Evolutionary conservation across 192 early-diverging fungal species (phyloP).

Genomic region (Paraglomus occultum): DNA sequence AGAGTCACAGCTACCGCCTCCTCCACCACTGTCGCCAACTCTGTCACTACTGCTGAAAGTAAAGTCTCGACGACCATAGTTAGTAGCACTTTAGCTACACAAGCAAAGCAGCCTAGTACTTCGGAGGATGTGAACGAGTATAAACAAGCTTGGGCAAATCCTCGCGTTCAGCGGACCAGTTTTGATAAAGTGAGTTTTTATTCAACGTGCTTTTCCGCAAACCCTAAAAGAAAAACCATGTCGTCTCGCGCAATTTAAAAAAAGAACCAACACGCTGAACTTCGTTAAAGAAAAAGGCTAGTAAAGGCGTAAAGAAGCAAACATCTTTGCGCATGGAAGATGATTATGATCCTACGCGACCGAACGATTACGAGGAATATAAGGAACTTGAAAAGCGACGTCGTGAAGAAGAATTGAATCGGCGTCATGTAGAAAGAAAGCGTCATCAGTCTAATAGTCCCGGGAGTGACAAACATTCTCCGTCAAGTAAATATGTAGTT

Average conservation of each 20-base stretch:
- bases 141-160: constrained; percentile 33
- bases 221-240: not conserved
- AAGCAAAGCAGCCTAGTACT: not conserved
- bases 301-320: constrained; percentile 32
- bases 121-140: constrained; percentile 25
- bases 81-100: not conserved
- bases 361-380: constrained; percentile 72
- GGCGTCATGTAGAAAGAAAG: constrained; percentile 23
- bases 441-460: not conserved
- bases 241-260: not conserved
- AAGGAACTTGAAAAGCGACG: constrained; percentile 54
- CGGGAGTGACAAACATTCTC: constrained; percentile 27
- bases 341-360: constrained; percentile 65
- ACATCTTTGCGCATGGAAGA: constrained; percentile 45
- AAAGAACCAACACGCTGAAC: constrained; percentile 9
- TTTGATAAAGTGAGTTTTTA: constrained; percentile 42
- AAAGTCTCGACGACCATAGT: not conserved
- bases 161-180: constrained; percentile 31
- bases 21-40: constrained; percentile 24
- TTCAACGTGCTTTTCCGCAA: not conserved
- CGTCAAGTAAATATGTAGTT: constrained; percentile 20
- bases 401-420: constrained; percentile 39
- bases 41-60: constrained; percentile 4
- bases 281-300: constrained; percentile 34
- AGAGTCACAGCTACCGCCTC: constrained; percentile 34